Conservation (phyloP, 1,139 yeast species). For the Yamadazyma pseudoaaseri region DNA sequence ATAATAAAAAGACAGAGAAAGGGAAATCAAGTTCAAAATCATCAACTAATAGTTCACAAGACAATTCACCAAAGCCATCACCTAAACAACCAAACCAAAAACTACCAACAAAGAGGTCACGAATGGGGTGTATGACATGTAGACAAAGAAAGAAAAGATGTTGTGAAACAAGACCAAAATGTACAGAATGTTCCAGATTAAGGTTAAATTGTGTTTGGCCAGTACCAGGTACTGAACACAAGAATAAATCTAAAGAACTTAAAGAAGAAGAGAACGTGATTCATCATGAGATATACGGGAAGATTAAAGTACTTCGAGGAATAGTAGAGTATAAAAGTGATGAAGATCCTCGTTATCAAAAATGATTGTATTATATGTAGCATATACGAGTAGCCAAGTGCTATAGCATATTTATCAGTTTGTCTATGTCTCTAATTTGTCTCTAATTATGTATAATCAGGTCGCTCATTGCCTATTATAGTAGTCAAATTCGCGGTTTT, state of each 20-base stretch:
- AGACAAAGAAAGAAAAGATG: slow-evolving; percentile 47
- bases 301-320: slow-evolving; percentile 60
- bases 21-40: not conserved
- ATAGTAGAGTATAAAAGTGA: slow-evolving; percentile 47
- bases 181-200: slow-evolving; percentile 42
- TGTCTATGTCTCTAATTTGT: too few species aligned
- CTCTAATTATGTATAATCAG: too few species aligned
- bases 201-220: slow-evolving; percentile 52
- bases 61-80: slow-evolving; percentile 1
- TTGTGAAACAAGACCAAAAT: slow-evolving; percentile 42
- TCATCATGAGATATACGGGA: slow-evolving; percentile 55
- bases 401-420: too few species aligned
- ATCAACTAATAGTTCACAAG: not conserved
- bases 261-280: slow-evolving; percentile 47
- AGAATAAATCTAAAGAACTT: slow-evolving; percentile 48
- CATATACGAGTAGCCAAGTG: too few species aligned
- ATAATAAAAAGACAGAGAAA: not conserved
- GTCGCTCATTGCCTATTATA: too few species aligned
- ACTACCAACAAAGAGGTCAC: slow-evolving; percentile 31
- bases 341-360: slow-evolving; percentile 11
- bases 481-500: too few species aligned
- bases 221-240: slow-evolving; percentile 47
- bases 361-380: not conserved
- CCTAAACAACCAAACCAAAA: slow-evolving; percentile 9
- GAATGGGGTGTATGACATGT: slow-evolving; percentile 50